These are phyloP conservation scores for Hypoxylon fuscum DNA, from an alignment of 495 filamentous ascomycete genomes.

Conservation along the genomic window DNA sequence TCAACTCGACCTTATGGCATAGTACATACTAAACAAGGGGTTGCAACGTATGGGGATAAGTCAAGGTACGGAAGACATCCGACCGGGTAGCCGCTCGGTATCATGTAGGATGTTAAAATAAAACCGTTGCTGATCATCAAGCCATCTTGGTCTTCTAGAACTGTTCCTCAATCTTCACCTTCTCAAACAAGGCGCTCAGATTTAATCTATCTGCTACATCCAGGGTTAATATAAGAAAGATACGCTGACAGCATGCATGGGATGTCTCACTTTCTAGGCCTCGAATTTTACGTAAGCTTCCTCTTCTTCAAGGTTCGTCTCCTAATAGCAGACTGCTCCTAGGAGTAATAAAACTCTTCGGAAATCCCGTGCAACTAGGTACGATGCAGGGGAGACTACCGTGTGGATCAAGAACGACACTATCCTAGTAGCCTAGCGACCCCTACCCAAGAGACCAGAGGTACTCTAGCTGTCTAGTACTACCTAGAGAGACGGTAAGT, in stretches of 20 bases:
- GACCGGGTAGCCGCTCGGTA: slow-evolving; percentile 24
- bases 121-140: slow-evolving; percentile 32
- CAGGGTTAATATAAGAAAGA: slow-evolving; percentile 19
- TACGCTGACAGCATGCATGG: slow-evolving; percentile 29
- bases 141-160: slow-evolving; percentile 35
- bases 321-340: not conserved
- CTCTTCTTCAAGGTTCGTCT: not conserved
- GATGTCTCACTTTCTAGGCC: slow-evolving; percentile 19
- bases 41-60: slow-evolving; percentile 7
- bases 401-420: slow-evolving; percentile 14
- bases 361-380: slow-evolving; percentile 11
- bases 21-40: not conserved
- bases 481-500: too few relatives aligned
- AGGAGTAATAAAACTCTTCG: not conserved
- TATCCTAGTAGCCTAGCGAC: slow-evolving; percentile 1
- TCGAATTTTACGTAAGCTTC: slow-evolving; percentile 15
- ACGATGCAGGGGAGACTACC: slow-evolving; percentile 4
- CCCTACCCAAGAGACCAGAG: too few relatives aligned
- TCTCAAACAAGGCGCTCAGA: slow-evolving; percentile 15
- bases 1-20: too few relatives aligned
- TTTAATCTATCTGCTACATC: slow-evolving; percentile 40
- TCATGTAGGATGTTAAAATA: slow-evolving; percentile 24
- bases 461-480: too few relatives aligned
- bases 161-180: slow-evolving; percentile 21
- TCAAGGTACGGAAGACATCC: slow-evolving; percentile 33